Evolutionary conservation across 2,329 filamentous ascomycete species (phyloP), one percentile per base, ranked within the genome.

Genomic region (Monosporascus sp.): DNA sequence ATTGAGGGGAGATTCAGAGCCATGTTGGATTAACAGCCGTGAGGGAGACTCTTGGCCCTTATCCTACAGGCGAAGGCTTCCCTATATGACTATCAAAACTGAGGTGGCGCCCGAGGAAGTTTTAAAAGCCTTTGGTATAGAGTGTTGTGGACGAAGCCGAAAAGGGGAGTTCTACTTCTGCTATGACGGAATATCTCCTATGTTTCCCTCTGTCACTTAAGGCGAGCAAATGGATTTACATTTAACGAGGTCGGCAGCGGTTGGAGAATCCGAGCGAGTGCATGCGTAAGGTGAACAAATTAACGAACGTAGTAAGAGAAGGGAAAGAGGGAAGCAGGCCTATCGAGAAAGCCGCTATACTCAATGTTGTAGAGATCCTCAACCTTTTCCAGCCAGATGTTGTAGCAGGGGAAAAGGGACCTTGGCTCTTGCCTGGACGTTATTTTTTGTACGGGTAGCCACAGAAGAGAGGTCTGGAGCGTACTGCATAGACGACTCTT

Each of bases 1-100:
- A 74, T 74, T 57, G 77, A 71, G 55, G 79, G 78, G 56, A 82
- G 72, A 66, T 79, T 83, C 71, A 80, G 76, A 67, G 84, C 78
- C 84, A 87, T 88, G 69, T 63, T 76, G 70, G 70, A 65, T 70
- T 51, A 62, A 62, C 55, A 55, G 65, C 60, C 62, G 61, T 58
- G 58, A 58, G 49, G 17, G 19, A 46, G 43, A 46, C 43, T 31
- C 55, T 14, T 59, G 62, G 64, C 59, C 54, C 59, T 56, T 59
- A 55, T 55, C 63, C 50, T 58, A 59, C 52, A 55, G 55, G 57
- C 57, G 8, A 26, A 31, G 14, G 43, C 19, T n/a, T 19, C 26
- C n/a, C 16, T 24, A 27, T 22, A 46, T 52, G 57, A 55, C 58
- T 52, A 48, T 57, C 51, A 52, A 56, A 56, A 31, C 20, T 16